Conservation (phyloP, 805 yeast genomes). For the Ascoidea tarda region DNA sequence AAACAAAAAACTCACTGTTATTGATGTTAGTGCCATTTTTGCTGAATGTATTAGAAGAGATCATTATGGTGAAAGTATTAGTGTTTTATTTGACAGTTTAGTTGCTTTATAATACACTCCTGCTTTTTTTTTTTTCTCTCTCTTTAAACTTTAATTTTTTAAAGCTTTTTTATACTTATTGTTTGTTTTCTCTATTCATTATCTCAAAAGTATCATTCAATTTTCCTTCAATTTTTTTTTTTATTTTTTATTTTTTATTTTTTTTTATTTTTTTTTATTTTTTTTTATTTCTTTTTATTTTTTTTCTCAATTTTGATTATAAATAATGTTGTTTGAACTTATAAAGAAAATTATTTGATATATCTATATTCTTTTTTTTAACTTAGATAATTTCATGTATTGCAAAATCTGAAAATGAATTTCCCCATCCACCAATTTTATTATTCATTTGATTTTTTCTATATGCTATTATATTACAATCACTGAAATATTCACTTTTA, state of each 20-base stretch:
- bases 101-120: conserved; percentile 26
- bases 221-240: neutral
- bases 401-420: neutral
- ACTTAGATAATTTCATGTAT: neutral
- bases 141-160: neutral
- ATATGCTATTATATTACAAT: neutral
- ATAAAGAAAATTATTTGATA: neutral
- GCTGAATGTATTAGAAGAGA: conserved; percentile 98
- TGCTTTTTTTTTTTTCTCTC: conserved; percentile 2
- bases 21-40: conserved; percentile 88
- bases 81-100: conserved; percentile 81
- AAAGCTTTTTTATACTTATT: neutral
- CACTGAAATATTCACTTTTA: neutral
- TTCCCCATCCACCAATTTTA: neutral
- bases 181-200: no score
- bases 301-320: neutral
- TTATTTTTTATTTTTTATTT: no score
- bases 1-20: conserved; percentile 62
- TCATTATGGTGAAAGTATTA: conserved; percentile 94
- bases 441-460: no score
- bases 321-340: neutral
- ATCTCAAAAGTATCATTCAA: neutral
- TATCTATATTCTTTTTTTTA: neutral
- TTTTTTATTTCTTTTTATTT: neutral
- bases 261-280: no score